A percentile compares a stretch with the other conserved stretches of the same genome.
Conservation (phyloP, 2,329 filamentous ascomycete genomes). For the Coniochaeta sp. region DNA sequence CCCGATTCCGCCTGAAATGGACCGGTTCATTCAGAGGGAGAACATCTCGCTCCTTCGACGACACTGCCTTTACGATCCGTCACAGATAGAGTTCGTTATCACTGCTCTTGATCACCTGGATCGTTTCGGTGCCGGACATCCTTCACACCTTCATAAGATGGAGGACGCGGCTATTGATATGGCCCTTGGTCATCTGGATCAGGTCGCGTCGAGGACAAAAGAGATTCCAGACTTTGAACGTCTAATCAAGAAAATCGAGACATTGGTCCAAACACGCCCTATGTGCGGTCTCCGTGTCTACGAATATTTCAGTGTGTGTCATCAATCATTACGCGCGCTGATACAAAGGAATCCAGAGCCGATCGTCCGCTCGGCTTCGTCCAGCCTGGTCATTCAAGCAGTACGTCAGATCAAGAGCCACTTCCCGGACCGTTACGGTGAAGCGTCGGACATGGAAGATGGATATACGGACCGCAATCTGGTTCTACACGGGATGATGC, state of each 20-base stretch:
- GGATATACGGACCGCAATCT: conserved; percentile 18
- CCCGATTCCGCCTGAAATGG: conserved; percentile 32
- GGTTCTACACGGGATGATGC: conserved; percentile 30
- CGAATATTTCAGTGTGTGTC: conserved; percentile 50
- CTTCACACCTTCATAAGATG: conserved; percentile 37
- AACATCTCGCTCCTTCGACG: conserved; percentile 68
- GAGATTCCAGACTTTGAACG: conserved; percentile 55
- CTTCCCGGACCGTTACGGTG: conserved; percentile 39
- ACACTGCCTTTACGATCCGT: conserved; percentile 71
- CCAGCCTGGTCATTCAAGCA: conserved; percentile 42
- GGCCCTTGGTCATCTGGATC: conserved; percentile 61
- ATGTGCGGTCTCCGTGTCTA: conserved; percentile 52
- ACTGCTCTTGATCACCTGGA: conserved; percentile 52
- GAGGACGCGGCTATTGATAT: conserved; percentile 46
- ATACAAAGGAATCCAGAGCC: conserved; percentile 53
- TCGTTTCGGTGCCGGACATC: conserved; percentile 36
- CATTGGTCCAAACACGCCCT: conserved; percentile 40
- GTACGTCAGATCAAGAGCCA: conserved; percentile 43
- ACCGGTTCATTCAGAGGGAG: conserved; percentile 57
- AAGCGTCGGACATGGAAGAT: conserved; percentile 20
- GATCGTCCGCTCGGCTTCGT: conserved; percentile 44
- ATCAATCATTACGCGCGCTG: conserved; percentile 54
- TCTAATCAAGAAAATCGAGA: conserved; percentile 33
- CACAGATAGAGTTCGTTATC: conserved; percentile 60
- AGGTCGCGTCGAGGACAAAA: conserved; percentile 65